Conservation (phyloP, 23 red algal species). For the Gracilariopsis chorda region DNA sequence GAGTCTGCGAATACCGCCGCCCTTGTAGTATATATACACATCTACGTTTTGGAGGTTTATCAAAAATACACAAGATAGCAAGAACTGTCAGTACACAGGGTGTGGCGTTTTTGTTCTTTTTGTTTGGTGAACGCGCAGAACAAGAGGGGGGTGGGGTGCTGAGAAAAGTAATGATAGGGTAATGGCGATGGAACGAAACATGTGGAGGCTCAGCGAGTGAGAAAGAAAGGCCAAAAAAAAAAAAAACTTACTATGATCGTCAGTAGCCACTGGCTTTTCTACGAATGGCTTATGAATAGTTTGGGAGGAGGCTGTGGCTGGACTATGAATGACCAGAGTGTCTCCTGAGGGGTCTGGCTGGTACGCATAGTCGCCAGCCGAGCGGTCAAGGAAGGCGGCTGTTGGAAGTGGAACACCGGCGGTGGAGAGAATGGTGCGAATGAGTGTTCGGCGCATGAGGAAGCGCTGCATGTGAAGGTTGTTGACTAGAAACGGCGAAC, state of each 20-base stretch:
- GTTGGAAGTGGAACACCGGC: conserved; percentile 53
- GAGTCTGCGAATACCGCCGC: conserved; percentile 78
- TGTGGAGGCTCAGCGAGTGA: not conserved
- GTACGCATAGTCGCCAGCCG: conserved; percentile 14
- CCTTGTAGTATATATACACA: conserved; percentile 71
- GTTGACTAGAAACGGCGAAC: conserved; percentile 72
- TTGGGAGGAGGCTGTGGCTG: not conserved
- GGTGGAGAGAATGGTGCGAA: conserved; percentile 47
- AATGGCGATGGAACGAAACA: no score
- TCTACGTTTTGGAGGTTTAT: conserved; percentile 3
- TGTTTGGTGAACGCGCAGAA: no score
- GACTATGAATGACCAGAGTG: conserved; percentile 3
- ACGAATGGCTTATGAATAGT: conserved; percentile 90
- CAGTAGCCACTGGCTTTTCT: conserved; percentile 90
- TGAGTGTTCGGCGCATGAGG: conserved; percentile 60
- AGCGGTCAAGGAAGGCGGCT: conserved; percentile 21
- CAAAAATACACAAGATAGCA: not conserved
- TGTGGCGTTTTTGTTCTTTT: no score
- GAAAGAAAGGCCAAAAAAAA: conserved; percentile 24
- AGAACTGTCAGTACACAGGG: no score
- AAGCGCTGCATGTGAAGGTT: conserved; percentile 56
- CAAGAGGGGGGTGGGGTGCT: no score
- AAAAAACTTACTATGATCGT: conserved; percentile 80
- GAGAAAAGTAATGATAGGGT: no score
- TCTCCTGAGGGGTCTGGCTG: not conserved